A percentile compares a stretch with the other conserved stretches of the same genome.
Conservation (phyloP, 352 stramenopile genomes). For the Globisporangium acanthophoron region DNA sequence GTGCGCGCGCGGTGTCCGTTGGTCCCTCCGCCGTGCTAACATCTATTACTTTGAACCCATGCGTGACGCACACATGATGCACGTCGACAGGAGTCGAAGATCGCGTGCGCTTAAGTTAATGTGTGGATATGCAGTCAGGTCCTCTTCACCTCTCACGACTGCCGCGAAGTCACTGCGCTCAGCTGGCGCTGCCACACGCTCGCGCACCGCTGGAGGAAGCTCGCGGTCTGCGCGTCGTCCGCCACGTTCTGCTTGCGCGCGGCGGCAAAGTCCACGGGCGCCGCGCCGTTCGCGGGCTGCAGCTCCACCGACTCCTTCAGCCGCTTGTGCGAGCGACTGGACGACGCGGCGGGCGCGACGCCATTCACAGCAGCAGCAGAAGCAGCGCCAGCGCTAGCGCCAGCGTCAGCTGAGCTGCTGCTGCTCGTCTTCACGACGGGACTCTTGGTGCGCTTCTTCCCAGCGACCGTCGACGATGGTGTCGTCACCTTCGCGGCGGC, state of each 20-base stretch:
- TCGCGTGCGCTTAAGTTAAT: background rate
- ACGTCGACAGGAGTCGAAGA: too few species aligned
- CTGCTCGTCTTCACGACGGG: background rate
- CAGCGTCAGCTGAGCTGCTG: background rate
- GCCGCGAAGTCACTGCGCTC: conserved; percentile 7
- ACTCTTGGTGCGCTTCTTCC: conserved; percentile 13
- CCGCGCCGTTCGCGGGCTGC: background rate
- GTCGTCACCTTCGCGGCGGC: background rate
- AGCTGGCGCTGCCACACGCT: conserved; percentile 29
- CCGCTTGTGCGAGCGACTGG: conserved; percentile 7
- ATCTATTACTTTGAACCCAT: background rate
- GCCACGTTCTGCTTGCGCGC: conserved; percentile 13
- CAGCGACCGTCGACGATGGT: background rate
- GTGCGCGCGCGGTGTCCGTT: background rate
- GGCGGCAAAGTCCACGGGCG: conserved; percentile 9
- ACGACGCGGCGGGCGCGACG: too few species aligned
- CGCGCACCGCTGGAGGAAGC: conserved; percentile 24
- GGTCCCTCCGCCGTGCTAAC: background rate
- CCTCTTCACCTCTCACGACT: background rate
- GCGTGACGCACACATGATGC: too few species aligned
- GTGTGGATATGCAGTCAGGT: background rate
- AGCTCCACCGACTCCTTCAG: conserved; percentile 10
- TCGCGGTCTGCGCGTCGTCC: conserved; percentile 11
- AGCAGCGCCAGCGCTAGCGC: background rate
- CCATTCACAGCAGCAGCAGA: background rate